Conservation (phyloP, 2,329 filamentous ascomycete species). For the Fusarium phyllophilum region DNA sequence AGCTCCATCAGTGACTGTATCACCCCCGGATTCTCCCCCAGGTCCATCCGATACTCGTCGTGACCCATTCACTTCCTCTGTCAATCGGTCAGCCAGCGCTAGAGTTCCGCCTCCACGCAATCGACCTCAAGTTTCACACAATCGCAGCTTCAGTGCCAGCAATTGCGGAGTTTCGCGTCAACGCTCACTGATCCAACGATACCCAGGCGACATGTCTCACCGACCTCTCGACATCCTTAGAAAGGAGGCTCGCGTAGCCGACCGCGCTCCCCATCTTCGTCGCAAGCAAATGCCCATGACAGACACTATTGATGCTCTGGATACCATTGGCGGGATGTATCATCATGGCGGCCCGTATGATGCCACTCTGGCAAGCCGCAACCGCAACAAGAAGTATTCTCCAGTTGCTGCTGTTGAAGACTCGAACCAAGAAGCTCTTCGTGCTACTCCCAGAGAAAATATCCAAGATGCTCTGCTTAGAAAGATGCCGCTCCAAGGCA, state of each 20-base stretch:
- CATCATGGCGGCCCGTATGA: constrained; percentile 95
- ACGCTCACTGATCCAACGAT: constrained; percentile 54
- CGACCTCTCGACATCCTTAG: constrained; percentile 74
- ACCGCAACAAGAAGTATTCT: constrained; percentile 69
- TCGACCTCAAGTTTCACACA: constrained; percentile 18
- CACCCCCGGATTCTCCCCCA: constrained; percentile 34
- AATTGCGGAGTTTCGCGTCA: constrained; percentile 25
- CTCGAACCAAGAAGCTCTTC: constrained; percentile 79
- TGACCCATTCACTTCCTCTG: constrained; percentile 46
- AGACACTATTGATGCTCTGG: constrained; percentile 84
- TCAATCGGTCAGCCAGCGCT: constrained; percentile 46
- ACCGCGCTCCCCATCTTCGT: constrained; percentile 74
- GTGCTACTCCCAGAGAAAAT: constrained; percentile 82
- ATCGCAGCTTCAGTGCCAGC: constrained; percentile 40
- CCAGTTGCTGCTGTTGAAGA: constrained; percentile 81
- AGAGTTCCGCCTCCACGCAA: constrained; percentile 24
- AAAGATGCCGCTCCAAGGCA: constrained; percentile 84
- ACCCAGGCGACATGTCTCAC: constrained; percentile 71
- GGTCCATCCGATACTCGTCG: constrained; percentile 30
- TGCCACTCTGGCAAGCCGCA: constrained; percentile 79
- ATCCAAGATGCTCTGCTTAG: constrained; percentile 76
- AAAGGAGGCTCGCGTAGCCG: constrained; percentile 70
- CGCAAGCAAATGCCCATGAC: constrained; percentile 73
- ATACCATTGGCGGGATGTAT: constrained; percentile 74
- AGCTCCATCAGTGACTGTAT: constrained; percentile 17